phyloP scores from a whole-genome alignment of 202 grass and related monocot species.

The Dendrocalamus latiflorus region DNA sequence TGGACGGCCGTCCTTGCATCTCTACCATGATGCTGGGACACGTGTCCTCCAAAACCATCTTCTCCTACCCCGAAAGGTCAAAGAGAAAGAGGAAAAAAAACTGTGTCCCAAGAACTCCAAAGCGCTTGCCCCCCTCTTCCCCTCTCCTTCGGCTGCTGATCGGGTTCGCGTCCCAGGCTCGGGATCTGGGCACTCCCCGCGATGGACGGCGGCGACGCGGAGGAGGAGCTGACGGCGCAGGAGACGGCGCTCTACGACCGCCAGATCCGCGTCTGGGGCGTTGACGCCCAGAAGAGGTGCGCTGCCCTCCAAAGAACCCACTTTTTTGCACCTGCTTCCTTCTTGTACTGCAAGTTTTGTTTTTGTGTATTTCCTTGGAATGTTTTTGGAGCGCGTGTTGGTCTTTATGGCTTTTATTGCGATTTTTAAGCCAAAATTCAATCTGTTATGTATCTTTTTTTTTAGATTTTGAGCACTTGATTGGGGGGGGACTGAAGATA shows the following conservation, averaged over 20 bases:
- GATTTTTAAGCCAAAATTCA: background rate
- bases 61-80: background rate
- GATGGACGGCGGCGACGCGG: slow-evolving; percentile 34
- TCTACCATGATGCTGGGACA: background rate
- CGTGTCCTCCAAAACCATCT: background rate
- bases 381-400: background rate
- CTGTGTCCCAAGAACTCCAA: background rate
- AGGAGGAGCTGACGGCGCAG: slow-evolving; percentile 80
- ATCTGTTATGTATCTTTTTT: background rate
- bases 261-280: slow-evolving; percentile 96
- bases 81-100: background rate
- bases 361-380: background rate
- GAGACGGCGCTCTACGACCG: slow-evolving; percentile 96
- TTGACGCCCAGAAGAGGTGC: slow-evolving; percentile 95
- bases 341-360: background rate
- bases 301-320: background rate
- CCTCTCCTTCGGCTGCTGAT: background rate
- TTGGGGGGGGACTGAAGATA: background rate
- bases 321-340: background rate
- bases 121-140: slow-evolving; percentile 2
- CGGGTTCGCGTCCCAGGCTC: slow-evolving; percentile 15
- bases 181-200: slow-evolving; percentile 9
- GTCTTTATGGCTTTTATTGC: background rate
- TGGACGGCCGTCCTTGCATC: slow-evolving; percentile 1
- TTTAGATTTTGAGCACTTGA: background rate